Base-by-base conservation (phyloP, 192 early-diverging fungal species). In the Coemansia sp. region DNA sequence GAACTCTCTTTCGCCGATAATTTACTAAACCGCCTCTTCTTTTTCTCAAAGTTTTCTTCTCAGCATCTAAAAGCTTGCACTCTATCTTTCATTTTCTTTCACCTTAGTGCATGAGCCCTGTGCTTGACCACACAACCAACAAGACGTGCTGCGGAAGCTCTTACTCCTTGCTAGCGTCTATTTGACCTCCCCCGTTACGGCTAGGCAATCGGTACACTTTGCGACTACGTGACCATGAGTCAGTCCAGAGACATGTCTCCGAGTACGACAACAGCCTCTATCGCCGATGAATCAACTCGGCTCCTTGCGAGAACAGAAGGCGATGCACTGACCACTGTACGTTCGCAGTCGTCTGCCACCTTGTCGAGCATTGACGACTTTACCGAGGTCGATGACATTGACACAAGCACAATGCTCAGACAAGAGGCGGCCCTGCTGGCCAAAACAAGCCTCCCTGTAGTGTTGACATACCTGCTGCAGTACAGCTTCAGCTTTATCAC, bases 401-500 rank as follows among this genome's bases (percentile, higher is more conserved):
- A 24, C 7, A 55, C 80, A 27, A 56, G 32, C 24, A 45, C 29
- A 29, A 74, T 69, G 11, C 24, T 82, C 32, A 45, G 22, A 20
- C 67, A 81, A 13, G 79, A 81, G 42, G 64, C 71, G 34, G 24
- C 24, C 41, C 7, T 32, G 32, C n/a, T 84, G 55, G 61, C 60
- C 27, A 31, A 31, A 45, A 51, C 82, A 22, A 78, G 72, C 32
- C 11, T 72, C 10, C 76, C 82, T 0, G 62, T 79, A 15, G 46
- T 65, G 7, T 15, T 71, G 60, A 68, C 90, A 1, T 91, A 90
- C 67, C 51, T 90, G 19, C 74, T 93, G 19, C 88, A 90, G 59
- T 88, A 87, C 69, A 86, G 87, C 61, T 77, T 93, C 38, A 84
- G 87, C 64, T 73, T 91, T 40, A 77, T 86, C 17, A 90, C 82